Conservation (phyloP, 1,284 basidiomycete species). For the Leccinum pachyderme region DNA sequence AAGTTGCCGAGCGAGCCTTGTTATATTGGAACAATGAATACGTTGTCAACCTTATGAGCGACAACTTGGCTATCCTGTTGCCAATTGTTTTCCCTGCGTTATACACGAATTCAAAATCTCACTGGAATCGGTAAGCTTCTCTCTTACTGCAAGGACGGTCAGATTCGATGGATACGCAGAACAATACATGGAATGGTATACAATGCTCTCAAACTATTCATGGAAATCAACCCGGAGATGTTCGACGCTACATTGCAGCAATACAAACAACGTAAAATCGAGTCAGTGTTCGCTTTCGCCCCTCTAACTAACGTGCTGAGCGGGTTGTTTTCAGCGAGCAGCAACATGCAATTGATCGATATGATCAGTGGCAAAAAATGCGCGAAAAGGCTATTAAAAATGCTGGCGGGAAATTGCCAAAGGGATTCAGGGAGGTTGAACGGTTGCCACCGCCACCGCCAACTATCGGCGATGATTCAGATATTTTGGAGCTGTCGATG, state of each 20-base stretch:
- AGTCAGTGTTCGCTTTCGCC: constrained; percentile 50
- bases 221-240: constrained; percentile 97
- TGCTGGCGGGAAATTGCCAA: constrained; percentile 63
- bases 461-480: constrained; percentile 75
- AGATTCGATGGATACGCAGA: constrained; percentile 41
- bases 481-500: constrained; percentile 83
- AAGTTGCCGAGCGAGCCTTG: constrained; percentile 92
- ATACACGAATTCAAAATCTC: constrained; percentile 94
- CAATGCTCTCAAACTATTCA: constrained; percentile 97
- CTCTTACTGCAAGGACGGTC: constrained; percentile 1
- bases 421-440: constrained; percentile 62
- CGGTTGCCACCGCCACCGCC: constrained; percentile 75
- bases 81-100: constrained; percentile 98
- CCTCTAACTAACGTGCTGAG: constrained; percentile 11
- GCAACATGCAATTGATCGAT: constrained; percentile 75
- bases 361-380: constrained; percentile 83
- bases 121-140: constrained; percentile 90
- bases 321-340: constrained; percentile 60
- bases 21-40: constrained; percentile 99
- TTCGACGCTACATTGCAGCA: constrained; percentile 95
- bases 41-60: constrained; percentile 98
- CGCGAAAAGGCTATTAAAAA: constrained; percentile 74
- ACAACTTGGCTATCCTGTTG: constrained; percentile 86
- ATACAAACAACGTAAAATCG: constrained; percentile 85
- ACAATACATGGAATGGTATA: constrained; percentile 99